These are phyloP conservation scores for Gyromitra esculenta DNA, from an alignment of 2,329 filamentous ascomycete species.

Conservation along the genomic window DNA sequence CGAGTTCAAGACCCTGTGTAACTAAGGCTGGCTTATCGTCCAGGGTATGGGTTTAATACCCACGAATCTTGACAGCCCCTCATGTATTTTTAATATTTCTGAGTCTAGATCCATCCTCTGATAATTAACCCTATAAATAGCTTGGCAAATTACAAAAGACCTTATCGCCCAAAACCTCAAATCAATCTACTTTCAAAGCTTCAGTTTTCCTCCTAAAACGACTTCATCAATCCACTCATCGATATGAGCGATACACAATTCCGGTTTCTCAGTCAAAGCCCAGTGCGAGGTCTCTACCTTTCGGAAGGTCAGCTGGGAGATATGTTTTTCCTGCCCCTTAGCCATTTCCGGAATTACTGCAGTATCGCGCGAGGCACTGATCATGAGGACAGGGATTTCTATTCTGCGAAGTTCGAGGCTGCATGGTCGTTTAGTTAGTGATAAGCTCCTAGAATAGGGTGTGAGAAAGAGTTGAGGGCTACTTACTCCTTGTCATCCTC, in stretches of 20 bases:
- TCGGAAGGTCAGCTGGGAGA: conserved; percentile 71
- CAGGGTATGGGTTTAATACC: conserved; percentile 17
- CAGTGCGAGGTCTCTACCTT: conserved; percentile 81
- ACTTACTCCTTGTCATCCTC: conserved; percentile 72
- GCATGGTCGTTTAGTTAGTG: conserved; percentile 12
- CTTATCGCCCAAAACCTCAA: neutral
- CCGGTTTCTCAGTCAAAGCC: conserved; percentile 78
- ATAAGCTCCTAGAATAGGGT: neutral
- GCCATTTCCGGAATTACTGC: conserved; percentile 79
- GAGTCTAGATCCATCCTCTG: neutral
- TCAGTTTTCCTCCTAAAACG: conserved; percentile 52
- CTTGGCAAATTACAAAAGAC: neutral
- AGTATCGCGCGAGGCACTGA: conserved; percentile 75
- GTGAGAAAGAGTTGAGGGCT: neutral
- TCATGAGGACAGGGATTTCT: conserved; percentile 75
- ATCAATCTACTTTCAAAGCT: conserved; percentile 45
- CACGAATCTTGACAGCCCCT: neutral
- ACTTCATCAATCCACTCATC: conserved; percentile 73
- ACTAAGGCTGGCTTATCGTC: neutral
- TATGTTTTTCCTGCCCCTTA: conserved; percentile 73
- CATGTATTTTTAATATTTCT: neutral
- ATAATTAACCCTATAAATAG: neutral
- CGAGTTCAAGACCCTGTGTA: neutral
- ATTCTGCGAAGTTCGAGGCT: conserved; percentile 61
- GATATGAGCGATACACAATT: conserved; percentile 75